Percentiles rank a stretch among this genome's conserved stretches.
phyloP scores from a whole-genome alignment of 257 asterid species.

The Primulina huaijiensis region DNA sequence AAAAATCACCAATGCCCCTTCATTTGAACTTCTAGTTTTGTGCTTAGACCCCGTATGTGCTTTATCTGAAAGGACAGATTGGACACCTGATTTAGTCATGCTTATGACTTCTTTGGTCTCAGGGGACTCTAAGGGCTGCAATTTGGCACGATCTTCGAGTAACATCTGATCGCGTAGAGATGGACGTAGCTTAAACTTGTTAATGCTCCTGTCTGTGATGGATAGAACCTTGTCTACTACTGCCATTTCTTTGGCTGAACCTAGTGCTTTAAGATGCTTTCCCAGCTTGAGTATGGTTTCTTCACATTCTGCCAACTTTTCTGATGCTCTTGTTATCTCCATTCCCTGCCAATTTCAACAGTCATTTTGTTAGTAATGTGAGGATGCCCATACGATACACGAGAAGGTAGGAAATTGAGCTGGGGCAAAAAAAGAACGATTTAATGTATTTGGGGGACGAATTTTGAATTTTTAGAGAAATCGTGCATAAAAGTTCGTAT shows the following conservation, averaged over 20 bases:
- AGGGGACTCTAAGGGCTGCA: conserved; percentile 33
- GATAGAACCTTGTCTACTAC: conserved; percentile 38
- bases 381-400: background rate
- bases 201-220: conserved; percentile 30
- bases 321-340: conserved; percentile 80
- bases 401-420: too few species aligned
- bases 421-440: background rate
- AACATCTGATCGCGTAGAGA: conserved; percentile 77
- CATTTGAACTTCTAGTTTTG: conserved; percentile 24
- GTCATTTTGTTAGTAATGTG: background rate
- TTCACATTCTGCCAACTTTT: conserved; percentile 74
- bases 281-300: conserved; percentile 71
- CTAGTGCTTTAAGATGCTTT: conserved; percentile 59
- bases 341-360: conserved; percentile 52
- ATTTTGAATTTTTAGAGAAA: too few species aligned
- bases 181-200: conserved; percentile 41
- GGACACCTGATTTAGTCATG: conserved; percentile 16
- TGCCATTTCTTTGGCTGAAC: conserved; percentile 44
- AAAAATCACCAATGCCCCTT: conserved; percentile 49
- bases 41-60: conserved; percentile 17
- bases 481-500: too few species aligned
- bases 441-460: too few species aligned
- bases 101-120: conserved; percentile 31
- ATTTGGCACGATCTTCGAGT: conserved; percentile 42
- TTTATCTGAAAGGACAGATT: conserved; percentile 12